Evolutionary conservation across 352 stramenopile genomes (phyloP).

Genomic region (Phytophthora constricta): DNA sequence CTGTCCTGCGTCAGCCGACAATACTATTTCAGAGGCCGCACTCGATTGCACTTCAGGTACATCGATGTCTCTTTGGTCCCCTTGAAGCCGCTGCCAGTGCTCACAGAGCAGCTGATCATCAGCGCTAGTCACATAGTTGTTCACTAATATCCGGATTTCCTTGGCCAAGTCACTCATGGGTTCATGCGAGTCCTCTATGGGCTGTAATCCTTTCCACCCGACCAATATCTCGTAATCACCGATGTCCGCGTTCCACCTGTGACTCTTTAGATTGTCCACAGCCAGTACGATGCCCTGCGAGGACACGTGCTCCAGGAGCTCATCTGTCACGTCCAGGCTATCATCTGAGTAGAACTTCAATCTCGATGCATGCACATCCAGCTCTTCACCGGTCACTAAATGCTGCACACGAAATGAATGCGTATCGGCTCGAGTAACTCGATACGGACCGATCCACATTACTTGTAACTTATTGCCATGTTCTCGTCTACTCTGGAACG

Average conservation of each 20-base stretch:
- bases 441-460: too few relatives aligned
- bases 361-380: not conserved
- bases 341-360: slow-evolving; percentile 3
- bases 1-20: not conserved
- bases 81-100: not conserved
- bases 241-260: not conserved
- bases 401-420: too few relatives aligned
- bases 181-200: not conserved
- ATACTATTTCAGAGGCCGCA: not conserved
- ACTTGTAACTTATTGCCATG: slow-evolving; percentile 3
- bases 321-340: slow-evolving; percentile 1
- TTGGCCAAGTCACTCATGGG: not conserved
- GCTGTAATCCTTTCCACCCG: not conserved
- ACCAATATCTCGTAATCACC: slow-evolving; percentile 1
- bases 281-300: not conserved
- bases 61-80: not conserved
- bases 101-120: not conserved
- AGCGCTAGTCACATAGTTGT: not conserved
- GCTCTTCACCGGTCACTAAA: too few relatives aligned
- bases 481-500: slow-evolving; percentile 4
- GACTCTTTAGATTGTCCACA: not conserved
- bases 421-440: not conserved
- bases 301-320: not conserved
- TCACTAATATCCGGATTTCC: too few relatives aligned
- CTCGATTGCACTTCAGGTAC: not conserved